These are phyloP conservation scores for Lolium rigidum DNA, from an alignment of 176 grass and related monocot genomes.

Conservation along the genomic window DNA sequence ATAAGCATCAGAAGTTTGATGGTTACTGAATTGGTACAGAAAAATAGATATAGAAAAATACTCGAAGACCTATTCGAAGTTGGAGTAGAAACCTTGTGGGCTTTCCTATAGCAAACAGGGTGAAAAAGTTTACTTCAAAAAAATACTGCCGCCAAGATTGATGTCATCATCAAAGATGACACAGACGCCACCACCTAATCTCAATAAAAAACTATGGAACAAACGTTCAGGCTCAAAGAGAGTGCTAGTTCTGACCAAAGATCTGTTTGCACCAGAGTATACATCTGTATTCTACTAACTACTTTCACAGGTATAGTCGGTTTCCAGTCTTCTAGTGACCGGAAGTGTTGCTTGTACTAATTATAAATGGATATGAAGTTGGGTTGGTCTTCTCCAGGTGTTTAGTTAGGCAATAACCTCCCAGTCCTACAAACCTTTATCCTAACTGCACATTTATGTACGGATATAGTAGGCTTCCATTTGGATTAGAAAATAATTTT, in stretches of 20 bases:
- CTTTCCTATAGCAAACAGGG: slow-evolving; percentile 21
- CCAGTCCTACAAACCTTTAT: background rate
- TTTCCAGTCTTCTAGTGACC: background rate
- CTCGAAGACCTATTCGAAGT: background rate
- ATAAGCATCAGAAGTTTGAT: background rate
- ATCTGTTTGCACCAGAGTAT: slow-evolving; percentile 8
- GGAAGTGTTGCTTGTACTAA: background rate
- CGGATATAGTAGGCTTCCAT: background rate
- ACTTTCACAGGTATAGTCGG: background rate
- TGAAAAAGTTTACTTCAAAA: background rate
- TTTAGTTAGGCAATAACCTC: background rate
- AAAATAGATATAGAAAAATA: slow-evolving; percentile 2
- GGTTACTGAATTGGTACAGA: background rate
- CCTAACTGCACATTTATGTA: background rate
- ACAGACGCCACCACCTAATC: background rate
- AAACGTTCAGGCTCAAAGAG: background rate
- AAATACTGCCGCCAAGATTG: slow-evolving; percentile 2
- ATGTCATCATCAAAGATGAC: slow-evolving; percentile 12
- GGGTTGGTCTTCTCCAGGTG: background rate
- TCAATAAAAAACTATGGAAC: background rate
- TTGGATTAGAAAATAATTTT: background rate
- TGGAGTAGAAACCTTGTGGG: background rate
- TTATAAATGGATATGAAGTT: background rate
- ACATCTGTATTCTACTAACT: background rate
- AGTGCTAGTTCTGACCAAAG: background rate